phyloP scores from a whole-genome alignment of 805 yeast genomes.

The Barnettozyma botsteinii region DNA sequence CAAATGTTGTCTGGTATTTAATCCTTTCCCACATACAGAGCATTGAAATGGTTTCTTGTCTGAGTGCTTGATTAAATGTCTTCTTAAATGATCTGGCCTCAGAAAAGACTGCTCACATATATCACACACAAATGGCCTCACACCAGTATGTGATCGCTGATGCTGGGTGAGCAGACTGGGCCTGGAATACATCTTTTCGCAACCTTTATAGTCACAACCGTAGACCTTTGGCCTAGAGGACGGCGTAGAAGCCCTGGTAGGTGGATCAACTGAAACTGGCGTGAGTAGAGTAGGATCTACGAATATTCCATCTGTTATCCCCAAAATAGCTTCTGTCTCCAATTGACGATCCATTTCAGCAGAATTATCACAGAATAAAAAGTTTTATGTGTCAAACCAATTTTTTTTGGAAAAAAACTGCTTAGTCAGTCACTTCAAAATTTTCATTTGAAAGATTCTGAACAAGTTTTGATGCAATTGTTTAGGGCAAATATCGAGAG shows the following conservation, averaged over 20 bases:
- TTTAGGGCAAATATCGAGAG: no score
- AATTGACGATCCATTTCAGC: no score
- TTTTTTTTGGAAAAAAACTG: background rate
- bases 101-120: slow-evolving; percentile 62
- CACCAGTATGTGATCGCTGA: slow-evolving; percentile 67
- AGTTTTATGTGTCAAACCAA: slow-evolving; percentile 1
- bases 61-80: slow-evolving; percentile 65
- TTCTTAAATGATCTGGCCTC: slow-evolving; percentile 72
- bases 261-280: slow-evolving; percentile 1
- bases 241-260: slow-evolving; percentile 17
- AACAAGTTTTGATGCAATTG: no score
- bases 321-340: no score
- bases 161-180: slow-evolving; percentile 86
- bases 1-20: slow-evolving; percentile 73
- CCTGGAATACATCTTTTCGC: slow-evolving; percentile 70
- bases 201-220: slow-evolving; percentile 56
- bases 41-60: slow-evolving; percentile 69
- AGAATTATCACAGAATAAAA: no score
- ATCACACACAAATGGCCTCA: slow-evolving; percentile 68
- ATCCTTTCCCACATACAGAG: slow-evolving; percentile 73
- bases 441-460: slow-evolving; percentile 1
- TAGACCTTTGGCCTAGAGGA: slow-evolving; percentile 53
- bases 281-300: background rate
- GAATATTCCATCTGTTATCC: background rate
- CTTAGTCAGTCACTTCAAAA: background rate